A percentile compares a stretch with the other conserved stretches of the same genome.
These are phyloP conservation scores for Zygosaccharomyces gambellarensis DNA, from an alignment of 805 yeast species.

Conservation along the genomic window DNA sequence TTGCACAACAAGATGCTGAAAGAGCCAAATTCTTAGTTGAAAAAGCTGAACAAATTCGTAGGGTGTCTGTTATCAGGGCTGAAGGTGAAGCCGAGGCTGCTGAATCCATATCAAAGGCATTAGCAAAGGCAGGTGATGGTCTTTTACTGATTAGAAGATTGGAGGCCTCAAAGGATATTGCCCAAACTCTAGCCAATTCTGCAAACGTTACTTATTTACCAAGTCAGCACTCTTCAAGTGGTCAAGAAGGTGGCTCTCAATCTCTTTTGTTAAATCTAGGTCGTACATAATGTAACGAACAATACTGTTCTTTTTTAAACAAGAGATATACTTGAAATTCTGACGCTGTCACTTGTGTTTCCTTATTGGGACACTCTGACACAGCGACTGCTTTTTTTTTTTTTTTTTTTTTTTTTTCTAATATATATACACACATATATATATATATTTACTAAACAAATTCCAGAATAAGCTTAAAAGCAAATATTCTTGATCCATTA, in stretches of 20 bases:
- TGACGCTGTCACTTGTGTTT: not conserved
- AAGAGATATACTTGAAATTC: not conserved
- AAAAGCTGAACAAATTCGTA: constrained; percentile 95
- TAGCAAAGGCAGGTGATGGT: constrained; percentile 94
- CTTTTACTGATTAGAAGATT: constrained; percentile 86
- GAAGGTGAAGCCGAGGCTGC: constrained; percentile 99
- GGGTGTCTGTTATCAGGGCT: constrained; percentile 91
- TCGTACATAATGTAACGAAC: constrained; percentile 39
- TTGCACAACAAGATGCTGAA: constrained; percentile 99
- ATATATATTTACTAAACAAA: not conserved
- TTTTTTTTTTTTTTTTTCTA: not conserved
- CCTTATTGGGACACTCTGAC: not conserved
- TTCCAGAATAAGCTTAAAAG: not conserved
- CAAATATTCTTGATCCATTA: too few relatives aligned
- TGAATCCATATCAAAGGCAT: constrained; percentile 86
- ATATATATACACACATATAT: not conserved
- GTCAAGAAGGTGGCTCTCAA: constrained; percentile 39
- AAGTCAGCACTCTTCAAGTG: constrained; percentile 38
- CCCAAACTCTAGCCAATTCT: constrained; percentile 75
- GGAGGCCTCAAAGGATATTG: constrained; percentile 96
- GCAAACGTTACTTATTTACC: constrained; percentile 90
- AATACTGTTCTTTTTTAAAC: not conserved
- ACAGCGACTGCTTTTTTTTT: not conserved
- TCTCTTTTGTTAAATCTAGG: constrained; percentile 64
- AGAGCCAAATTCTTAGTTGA: constrained; percentile 90